Percentiles rank a stretch among this genome's conserved stretches.
These are phyloP conservation scores for Salvia rosmarinus DNA, from an alignment of 257 asterid species.

Conservation along the genomic window DNA sequence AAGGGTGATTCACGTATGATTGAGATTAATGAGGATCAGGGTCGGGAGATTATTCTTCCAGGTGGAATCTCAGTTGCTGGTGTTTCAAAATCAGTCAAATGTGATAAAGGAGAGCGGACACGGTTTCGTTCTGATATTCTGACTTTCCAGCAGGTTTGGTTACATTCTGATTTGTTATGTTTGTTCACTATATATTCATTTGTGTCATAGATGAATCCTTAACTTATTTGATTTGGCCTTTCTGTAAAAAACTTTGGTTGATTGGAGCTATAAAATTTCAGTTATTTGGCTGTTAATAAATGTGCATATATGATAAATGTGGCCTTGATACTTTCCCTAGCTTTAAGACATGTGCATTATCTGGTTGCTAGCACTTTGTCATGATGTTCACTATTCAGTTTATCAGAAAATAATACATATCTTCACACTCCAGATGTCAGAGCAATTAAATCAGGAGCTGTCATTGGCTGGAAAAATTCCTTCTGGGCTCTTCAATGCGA, in stretches of 20 bases:
- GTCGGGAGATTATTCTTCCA: constrained; percentile 81
- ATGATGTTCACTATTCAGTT: constrained; percentile 15
- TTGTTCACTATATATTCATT: not conserved
- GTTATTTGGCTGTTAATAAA: not conserved
- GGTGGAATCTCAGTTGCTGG: constrained; percentile 71
- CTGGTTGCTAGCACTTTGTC: not conserved
- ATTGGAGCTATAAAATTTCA: constrained; percentile 4
- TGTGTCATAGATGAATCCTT: not conserved
- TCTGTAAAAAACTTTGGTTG: constrained; percentile 7
- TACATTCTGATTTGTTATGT: constrained; percentile 15
- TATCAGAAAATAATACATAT: constrained; percentile 5
- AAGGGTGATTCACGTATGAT: constrained; percentile 82
- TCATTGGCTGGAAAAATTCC: constrained; percentile 91
- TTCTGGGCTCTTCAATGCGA: constrained; percentile 89
- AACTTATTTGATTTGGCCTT: constrained; percentile 2
- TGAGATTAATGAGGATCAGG: constrained; percentile 73
- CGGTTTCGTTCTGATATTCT: constrained; percentile 89
- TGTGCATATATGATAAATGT: constrained; percentile 8
- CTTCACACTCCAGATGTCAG: constrained; percentile 76
- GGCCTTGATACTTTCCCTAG: constrained; percentile 18
- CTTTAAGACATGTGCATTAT: constrained; percentile 3
- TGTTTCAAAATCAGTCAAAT: constrained; percentile 83
- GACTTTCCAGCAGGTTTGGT: constrained; percentile 84
- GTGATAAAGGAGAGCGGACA: constrained; percentile 95
- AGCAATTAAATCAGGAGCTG: constrained; percentile 90